Percentiles rank a stretch among this genome's conserved stretches.
These are phyloP conservation scores for Trametes cubensis DNA, from an alignment of 768 basidiomycete genomes.

Conservation along the genomic window DNA sequence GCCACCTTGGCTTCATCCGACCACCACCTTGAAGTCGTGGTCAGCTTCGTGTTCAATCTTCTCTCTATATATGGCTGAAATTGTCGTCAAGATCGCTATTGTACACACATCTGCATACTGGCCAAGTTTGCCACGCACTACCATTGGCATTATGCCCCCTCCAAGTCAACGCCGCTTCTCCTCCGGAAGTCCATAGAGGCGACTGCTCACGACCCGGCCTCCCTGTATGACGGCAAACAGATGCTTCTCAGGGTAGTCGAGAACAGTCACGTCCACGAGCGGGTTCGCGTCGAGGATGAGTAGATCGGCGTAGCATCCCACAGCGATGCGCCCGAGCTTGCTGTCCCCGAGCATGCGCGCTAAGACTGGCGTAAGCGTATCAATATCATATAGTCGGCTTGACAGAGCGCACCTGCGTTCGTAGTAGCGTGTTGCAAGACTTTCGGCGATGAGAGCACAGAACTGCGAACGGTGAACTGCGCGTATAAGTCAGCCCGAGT, in stretches of 20 bases:
- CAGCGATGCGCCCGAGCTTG: conserved; percentile 39
- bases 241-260: conserved; percentile 45
- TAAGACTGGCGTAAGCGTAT: too few species aligned
- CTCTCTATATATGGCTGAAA: too few species aligned
- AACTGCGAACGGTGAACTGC: conserved; percentile 42
- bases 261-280: conserved; percentile 43
- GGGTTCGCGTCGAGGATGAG: conserved; percentile 45
- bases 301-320: conserved; percentile 45
- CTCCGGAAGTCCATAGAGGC: conserved; percentile 28
- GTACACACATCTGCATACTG: too few species aligned
- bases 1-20: too few species aligned
- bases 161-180: neutral
- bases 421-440: conserved; percentile 47
- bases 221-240: conserved; percentile 42
- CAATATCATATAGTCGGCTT: too few species aligned
- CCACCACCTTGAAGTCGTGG: too few species aligned
- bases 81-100: too few species aligned
- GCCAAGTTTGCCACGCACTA: too few species aligned
- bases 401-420: conserved; percentile 39
- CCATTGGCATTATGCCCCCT: too few species aligned
- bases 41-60: too few species aligned
- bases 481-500: neutral
- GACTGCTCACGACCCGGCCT: conserved; percentile 36
- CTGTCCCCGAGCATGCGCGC: conserved; percentile 40
- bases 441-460: conserved; percentile 36